Evolutionary conservation across 192 early-diverging fungal species (phyloP).

Genomic region (Spizellomyces punctatus): DNA sequence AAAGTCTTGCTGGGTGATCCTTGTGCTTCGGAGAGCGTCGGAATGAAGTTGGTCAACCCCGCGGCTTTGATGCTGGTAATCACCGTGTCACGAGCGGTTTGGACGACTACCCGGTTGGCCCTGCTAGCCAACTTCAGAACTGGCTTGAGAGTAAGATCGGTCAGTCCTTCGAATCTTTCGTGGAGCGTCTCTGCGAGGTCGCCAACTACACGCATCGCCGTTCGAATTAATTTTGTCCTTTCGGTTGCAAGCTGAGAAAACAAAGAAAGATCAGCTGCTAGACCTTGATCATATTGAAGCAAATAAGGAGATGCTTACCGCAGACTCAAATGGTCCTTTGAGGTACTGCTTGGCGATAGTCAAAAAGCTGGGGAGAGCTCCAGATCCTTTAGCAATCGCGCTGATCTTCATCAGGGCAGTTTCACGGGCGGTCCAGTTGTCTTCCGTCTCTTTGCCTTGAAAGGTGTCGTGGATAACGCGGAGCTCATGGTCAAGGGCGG

Average conservation of each 20-base stretch:
- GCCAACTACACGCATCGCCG: not conserved
- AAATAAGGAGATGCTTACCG: not conserved
- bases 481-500: not conserved
- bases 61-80: not conserved
- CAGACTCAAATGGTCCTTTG: not conserved
- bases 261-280: too few species aligned
- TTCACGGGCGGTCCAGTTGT: slow-evolving; percentile 6
- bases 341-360: not conserved
- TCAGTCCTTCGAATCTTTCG: not conserved
- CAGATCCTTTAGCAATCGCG: not conserved
- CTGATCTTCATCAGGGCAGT: not conserved
- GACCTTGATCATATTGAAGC: too few species aligned
- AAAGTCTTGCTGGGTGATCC: not conserved
- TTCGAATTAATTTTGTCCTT: not conserved
- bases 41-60: not conserved
- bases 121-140: not conserved
- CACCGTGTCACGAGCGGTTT: not conserved
- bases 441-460: not conserved
- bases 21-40: not conserved
- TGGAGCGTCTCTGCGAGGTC: not conserved
- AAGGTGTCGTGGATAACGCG: not conserved
- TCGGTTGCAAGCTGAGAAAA: not conserved
- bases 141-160: not conserved
- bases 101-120: not conserved
- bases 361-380: not conserved